Evolutionary conservation across 2,329 filamentous ascomycete species (phyloP), one percentile per base, ranked within the genome.

Genomic region (Trichoderma oligosporum): DNA sequence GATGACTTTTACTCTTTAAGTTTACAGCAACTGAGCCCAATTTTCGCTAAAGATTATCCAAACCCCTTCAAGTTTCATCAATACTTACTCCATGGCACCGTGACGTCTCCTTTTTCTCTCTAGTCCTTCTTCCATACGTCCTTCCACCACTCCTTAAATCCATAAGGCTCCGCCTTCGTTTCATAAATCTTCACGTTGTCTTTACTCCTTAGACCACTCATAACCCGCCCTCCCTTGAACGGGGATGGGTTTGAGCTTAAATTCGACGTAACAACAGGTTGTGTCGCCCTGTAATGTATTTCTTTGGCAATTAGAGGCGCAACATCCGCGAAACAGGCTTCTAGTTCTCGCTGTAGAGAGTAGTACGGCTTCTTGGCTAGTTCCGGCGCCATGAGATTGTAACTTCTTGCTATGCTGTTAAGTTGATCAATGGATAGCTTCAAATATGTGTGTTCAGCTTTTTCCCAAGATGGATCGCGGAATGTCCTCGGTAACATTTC

Each of bases 301-400:
- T 86, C 85, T 2, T 80, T 78, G 0, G 91, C 83, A 4, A 97
- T 72, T 45, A 80, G 76, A 0, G 91, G 91, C 6, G 93, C 93
- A 1, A 96, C 86, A 60, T 96, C 92, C 0, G 91, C 88, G 67
- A 86, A 97, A 69, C 92, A 97, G 2, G 82, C 78, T 27, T 79
- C 80, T 14, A 97, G 78, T 73, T 99, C 94, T 47, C 93, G 84
- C 42, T 91, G 83, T 7, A 97, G 82, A 2, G 80, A 86, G 67
- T 91, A 91, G 71, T 97, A 97, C 0, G 93, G 90, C 71, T 96
- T 96, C 73, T 94, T 95, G 2, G 93, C 92, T 1, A 96, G 79
- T 55, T 91, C 87, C 0, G 94, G 94, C 0, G 94, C 93, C 85
- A 96, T 93, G 3, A 97, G 82, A 66, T 97, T 97, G 76, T 99